Conservation (phyloP, 208 protist species). For the Vickermania spadyakhi region DNA sequence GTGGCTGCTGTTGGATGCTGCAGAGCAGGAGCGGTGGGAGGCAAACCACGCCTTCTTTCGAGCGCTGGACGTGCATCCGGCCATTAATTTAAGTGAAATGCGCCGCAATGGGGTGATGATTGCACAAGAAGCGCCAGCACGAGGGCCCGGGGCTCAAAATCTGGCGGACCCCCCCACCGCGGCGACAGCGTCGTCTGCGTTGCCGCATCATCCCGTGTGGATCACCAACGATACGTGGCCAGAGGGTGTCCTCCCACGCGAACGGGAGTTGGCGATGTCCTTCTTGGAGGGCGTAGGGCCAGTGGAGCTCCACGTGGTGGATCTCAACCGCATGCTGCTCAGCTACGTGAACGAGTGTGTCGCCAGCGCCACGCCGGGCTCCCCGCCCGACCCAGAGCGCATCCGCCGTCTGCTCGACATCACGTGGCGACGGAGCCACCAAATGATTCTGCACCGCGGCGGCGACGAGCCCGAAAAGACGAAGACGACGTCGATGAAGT, state of each 20-base stretch:
- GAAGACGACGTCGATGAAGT: too few species aligned
- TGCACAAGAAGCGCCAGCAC: neutral
- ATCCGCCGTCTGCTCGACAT: neutral
- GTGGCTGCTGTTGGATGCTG: neutral
- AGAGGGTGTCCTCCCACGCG: neutral
- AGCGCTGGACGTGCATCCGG: neutral
- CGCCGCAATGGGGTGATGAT: neutral
- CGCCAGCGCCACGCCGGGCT: neutral
- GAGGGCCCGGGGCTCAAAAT: neutral
- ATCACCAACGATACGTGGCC: neutral
- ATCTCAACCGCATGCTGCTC: neutral
- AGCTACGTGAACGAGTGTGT: neutral
- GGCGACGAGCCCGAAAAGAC: too few species aligned
- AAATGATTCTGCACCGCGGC: neutral
- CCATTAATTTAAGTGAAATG: neutral
- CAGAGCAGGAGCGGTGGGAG: neutral
- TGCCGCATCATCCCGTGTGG: neutral
- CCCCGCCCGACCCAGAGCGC: neutral
- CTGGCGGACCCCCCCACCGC: neutral
- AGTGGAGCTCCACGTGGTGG: neutral
- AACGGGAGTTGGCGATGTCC: neutral
- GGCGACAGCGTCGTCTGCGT: neutral
- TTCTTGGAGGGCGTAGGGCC: slow-evolving; percentile 1
- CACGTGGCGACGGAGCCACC: neutral
- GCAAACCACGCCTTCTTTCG: neutral